A percentile compares a stretch with the other conserved stretches of the same genome.
These are phyloP conservation scores for Agarophyton chilense DNA, from an alignment of 23 red algal species.

Conservation along the genomic window DNA sequence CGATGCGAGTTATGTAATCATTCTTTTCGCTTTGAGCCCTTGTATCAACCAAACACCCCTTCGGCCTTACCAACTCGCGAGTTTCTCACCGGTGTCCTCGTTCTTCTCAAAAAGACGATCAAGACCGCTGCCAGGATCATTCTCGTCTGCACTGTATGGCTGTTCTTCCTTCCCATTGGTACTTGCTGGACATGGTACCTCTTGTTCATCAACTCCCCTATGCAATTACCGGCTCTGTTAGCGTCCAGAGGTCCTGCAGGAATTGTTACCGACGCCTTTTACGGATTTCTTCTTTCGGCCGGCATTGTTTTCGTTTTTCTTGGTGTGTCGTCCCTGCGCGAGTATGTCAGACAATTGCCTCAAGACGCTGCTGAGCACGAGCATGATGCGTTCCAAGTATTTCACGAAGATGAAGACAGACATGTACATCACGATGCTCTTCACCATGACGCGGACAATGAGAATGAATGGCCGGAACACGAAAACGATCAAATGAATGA, in stretches of 20 bases:
- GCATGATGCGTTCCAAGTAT: conserved; percentile 25
- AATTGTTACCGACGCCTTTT: conserved; percentile 67
- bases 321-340: conserved; percentile 65
- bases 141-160: conserved; percentile 79
- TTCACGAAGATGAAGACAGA: conserved; percentile 59
- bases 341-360: conserved; percentile 64
- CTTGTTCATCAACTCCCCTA: conserved; percentile 58
- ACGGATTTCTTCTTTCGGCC: conserved; percentile 80
- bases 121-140: conserved; percentile 54
- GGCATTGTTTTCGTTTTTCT: conserved; percentile 89
- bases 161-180: conserved; percentile 78
- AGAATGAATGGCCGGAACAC: not conserved
- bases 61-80: conserved; percentile 76
- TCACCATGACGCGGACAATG: conserved; percentile 36
- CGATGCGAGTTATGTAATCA: conserved; percentile 95
- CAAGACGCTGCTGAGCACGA: conserved; percentile 50
- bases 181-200: conserved; percentile 89
- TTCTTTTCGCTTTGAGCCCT: conserved; percentile 84
- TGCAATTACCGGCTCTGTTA: conserved; percentile 43
- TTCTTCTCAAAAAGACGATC: conserved; percentile 30
- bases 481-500: not conserved
- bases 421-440: not conserved
- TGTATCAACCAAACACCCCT: conserved; percentile 86
- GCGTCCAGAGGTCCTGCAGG: conserved; percentile 41
- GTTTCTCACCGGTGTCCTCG: conserved; percentile 64